phyloP scores from a whole-genome alignment of 1,139 yeast species.

The Kluyveromyces sp. region DNA sequence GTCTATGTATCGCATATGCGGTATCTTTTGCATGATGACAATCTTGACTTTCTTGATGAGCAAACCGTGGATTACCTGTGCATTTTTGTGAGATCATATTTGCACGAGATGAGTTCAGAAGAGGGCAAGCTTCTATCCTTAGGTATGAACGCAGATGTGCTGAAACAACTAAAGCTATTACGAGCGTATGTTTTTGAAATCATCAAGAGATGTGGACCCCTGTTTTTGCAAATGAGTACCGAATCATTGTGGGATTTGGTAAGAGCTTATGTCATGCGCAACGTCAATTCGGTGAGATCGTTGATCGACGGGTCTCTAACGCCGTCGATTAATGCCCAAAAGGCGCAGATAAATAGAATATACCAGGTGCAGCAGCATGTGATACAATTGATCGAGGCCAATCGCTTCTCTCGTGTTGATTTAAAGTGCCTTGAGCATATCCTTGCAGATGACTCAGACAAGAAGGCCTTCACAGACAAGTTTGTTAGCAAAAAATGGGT shows the following conservation, averaged over 20 bases:
- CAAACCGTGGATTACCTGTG: conserved; percentile 55
- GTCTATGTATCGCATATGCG: conserved; percentile 50
- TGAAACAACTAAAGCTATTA: conserved; percentile 42
- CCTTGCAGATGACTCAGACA: conserved; percentile 33
- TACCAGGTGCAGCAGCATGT: conserved; percentile 34
- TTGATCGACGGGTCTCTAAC: conserved; percentile 41
- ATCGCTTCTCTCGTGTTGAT: conserved; percentile 41
- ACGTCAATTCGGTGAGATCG: conserved; percentile 43
- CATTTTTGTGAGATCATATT: conserved; percentile 47
- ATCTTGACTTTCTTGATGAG: conserved; percentile 37
- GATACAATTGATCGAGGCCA: conserved; percentile 39
- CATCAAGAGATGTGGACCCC: conserved; percentile 46
- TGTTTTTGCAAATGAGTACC: conserved; percentile 50
- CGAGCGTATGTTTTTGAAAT: conserved; percentile 47
- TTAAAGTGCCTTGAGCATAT: conserved; percentile 40
- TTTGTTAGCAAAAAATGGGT: conserved; percentile 54
- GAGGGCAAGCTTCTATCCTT: conserved; percentile 52
- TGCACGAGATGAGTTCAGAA: conserved; percentile 56
- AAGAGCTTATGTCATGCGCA: conserved; percentile 43
- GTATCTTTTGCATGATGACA: conserved; percentile 35
- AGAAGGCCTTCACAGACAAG: conserved; percentile 41
- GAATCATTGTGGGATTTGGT: conserved; percentile 59
- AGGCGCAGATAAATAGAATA: conserved; percentile 25
- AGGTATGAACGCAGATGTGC: conserved; percentile 65
- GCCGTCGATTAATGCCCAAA: conserved; percentile 29